Evolutionary conservation across 371 early-diverging fungal genomes (phyloP).

Genomic region (Mucor irregularis): DNA sequence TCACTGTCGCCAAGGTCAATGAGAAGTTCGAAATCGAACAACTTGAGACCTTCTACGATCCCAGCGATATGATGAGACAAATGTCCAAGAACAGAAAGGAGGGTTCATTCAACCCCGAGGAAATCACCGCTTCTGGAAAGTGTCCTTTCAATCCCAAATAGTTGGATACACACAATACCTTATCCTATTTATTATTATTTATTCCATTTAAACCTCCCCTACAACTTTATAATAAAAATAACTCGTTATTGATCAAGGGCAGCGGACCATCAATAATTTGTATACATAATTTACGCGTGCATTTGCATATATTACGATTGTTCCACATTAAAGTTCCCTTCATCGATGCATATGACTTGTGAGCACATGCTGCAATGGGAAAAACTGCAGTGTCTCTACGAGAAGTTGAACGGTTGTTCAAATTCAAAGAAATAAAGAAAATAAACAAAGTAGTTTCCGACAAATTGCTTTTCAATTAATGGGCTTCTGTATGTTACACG

Average conservation of each 20-base stretch:
- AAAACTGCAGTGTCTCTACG: too few species aligned
- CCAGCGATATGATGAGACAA: constrained; percentile 47
- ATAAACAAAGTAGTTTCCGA: too few species aligned
- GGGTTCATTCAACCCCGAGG: constrained; percentile 10
- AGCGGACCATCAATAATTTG: too few species aligned
- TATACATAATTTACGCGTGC: too few species aligned
- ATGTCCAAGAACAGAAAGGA: constrained; percentile 44
- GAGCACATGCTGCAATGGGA: too few species aligned
- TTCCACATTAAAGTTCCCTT: too few species aligned
- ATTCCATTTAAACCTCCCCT: background rate
- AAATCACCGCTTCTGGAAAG: constrained; percentile 25
- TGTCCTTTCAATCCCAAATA: constrained; percentile 46
- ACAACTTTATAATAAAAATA: background rate
- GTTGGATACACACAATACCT: background rate
- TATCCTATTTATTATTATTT: background rate
- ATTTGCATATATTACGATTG: too few species aligned
- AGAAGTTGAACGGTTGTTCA: too few species aligned
- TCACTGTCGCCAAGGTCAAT: constrained; percentile 50
- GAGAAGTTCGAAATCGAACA: constrained; percentile 47
- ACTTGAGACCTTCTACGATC: constrained; percentile 54
- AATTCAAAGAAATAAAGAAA: too few species aligned
- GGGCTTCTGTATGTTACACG: background rate
- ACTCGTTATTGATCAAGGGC: too few species aligned
- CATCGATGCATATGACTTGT: too few species aligned
- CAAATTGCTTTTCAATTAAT: too few species aligned